Base-by-base conservation (phyloP, 1,139 yeast genomes). In the Barnettozyma hawaiiensis region DNA sequence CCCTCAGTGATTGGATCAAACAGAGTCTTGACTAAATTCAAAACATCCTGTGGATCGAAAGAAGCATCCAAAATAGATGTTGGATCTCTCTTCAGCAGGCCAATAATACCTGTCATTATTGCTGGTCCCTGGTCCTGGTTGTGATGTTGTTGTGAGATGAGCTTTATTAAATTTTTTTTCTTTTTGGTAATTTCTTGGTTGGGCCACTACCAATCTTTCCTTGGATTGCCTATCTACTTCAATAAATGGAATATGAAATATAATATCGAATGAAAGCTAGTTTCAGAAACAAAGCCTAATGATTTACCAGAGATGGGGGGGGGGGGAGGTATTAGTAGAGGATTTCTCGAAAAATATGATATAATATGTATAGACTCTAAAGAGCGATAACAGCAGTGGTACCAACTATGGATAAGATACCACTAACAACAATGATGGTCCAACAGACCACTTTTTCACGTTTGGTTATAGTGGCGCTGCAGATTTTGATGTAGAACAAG, bases 1-100 rank as follows among this genome's bases (percentile, higher is more conserved):
- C 71, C 64, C 42, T 69, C 65, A 5, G 84, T 74, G 39, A 85
- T 70, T 7, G 90, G 87, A 57, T 85, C 94, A 42, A 85, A 65
- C 6, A 75, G 64, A 21, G 58, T 48, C 59, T 84, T 84, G 28
- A 82, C 74, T 35, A 75, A 60, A 11, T 50, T 42, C 38, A 73
- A 54, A 2, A 62, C 55, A 2, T 54, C 46, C 2, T 41, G 47
- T 29, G 53, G 47, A 19, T 58, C 50, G 9, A 51, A 50, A 10
- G 59, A 52, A n/a, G 52, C 44, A 2, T 50, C 51, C 24, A 38
- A 44, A 18, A 42, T 31, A 3, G 40, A 24, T 3, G 43, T 43
- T 12, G 53, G 53, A 22, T 48, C 49, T 2, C 35, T 31, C 31
- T 31, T 27, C 10, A 50, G 15, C 2, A 29, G 16, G 5, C 41